Conservation (phyloP, 2,329 filamentous ascomycete species). For the Penicillium hesseltinei region DNA sequence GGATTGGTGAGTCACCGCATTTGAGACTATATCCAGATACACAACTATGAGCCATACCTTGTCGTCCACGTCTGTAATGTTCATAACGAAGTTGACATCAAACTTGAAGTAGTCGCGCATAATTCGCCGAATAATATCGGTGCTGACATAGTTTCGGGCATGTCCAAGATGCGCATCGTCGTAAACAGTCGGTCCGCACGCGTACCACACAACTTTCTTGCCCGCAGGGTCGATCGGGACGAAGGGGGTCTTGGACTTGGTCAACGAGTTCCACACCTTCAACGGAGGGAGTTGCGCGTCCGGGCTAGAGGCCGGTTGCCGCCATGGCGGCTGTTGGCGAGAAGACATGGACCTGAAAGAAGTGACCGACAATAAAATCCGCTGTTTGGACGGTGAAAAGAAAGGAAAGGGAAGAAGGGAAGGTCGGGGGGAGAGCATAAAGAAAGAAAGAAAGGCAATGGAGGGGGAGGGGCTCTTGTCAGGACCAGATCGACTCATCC, state of each 20-base stretch:
- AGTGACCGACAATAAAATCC: slow-evolving; percentile 13
- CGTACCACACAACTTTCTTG: slow-evolving; percentile 77
- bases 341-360: slow-evolving; percentile 28
- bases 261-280: slow-evolving; percentile 77
- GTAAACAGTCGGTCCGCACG: slow-evolving; percentile 83
- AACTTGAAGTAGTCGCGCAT: slow-evolving; percentile 80
- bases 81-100: slow-evolving; percentile 84
- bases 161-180: slow-evolving; percentile 80
- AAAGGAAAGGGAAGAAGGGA: slow-evolving; percentile 15
- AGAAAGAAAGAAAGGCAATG: slow-evolving; percentile 18
- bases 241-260: slow-evolving; percentile 71
- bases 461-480: slow-evolving; percentile 24
- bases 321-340: slow-evolving; percentile 49
- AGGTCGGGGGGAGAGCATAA: slow-evolving; percentile 27
- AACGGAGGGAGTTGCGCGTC: slow-evolving; percentile 53
- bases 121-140: slow-evolving; percentile 82
- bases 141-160: slow-evolving; percentile 85
- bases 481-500: slow-evolving; percentile 20
- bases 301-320: slow-evolving; percentile 35
- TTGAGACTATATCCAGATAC: background rate
- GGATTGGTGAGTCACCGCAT: slow-evolving; percentile 9
- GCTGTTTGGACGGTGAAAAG: slow-evolving; percentile 14
- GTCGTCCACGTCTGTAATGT: slow-evolving; percentile 82
- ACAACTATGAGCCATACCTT: slow-evolving; percentile 49
- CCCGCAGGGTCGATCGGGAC: slow-evolving; percentile 66